Evolutionary conservation across 2,329 filamentous ascomycete species (phyloP), one percentile per base, ranked within the genome.

Genomic region (Aureobasidium sp.): DNA sequence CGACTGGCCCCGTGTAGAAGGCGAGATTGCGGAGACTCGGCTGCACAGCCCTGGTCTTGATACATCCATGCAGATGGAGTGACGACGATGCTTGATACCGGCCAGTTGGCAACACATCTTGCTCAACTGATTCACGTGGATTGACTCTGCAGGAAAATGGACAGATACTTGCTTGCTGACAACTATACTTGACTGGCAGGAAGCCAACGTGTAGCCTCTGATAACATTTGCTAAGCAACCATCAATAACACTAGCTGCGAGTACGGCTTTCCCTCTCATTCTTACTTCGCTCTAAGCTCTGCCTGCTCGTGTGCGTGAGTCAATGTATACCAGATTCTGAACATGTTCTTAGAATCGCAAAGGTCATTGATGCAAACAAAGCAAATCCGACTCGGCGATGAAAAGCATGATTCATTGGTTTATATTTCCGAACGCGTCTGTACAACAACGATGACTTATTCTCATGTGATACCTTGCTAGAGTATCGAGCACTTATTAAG

Each of bases 1-100:
- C 2, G 64, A 61, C 1, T 80, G 78, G 78, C 68, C 73, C 36
- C 57, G 57, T 9, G 15, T 51, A 3, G 57, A 60, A 27, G 25
- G 11, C n/a, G 14, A 9, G n/a, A 42, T 41, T 60, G 57, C 57
- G 15, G 57, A 49, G 31, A 14, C 45, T 34, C 45, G 36, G 8
- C n/a, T 51, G 22, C 36, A 42, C 9, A 51, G 57, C n/a, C 57
- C 57, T 37, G 56, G 15, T 20, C n/a, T 41, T 15, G 56, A 49
- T 15, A 15, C 6, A 2, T 42, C 15, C 0, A 39, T 59, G 44
- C 56, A 49, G 27, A 42, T 29, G 22, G 37, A 39, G 5, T 48
- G 15, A 41, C 25, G 14, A 12, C 11, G 48, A 36, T 36, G 31
- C 48, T 51, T 22, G n/a, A 25, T 22, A 5, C 9, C 22, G n/a